Evolutionary conservation across 169 alveolate species (phyloP), one percentile per base, ranked within the genome.

Genomic region (Cryptosporidium meleagridis): DNA sequence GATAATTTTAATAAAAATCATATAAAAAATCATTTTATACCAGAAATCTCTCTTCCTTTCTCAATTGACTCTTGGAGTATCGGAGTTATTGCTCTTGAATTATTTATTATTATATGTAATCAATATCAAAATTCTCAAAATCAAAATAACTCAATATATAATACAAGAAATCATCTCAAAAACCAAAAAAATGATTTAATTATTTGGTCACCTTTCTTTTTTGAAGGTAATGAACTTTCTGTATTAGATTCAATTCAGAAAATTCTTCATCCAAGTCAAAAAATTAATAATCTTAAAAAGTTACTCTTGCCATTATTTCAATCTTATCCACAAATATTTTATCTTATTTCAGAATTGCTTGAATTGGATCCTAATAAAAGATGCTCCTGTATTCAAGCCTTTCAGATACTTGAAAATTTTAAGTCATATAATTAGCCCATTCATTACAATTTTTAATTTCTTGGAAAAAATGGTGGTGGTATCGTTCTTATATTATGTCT

Each of bases 391-490:
- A 31, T 31, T n/a, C 65, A 65, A 21, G 89, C 89, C 2, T 45
- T 62, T 45, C 65, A 45, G 23, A 48, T 70, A 23, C 67, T 70
- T 45, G 65, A 41, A 45, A 39, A 70, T 3, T 45, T 23, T 33
- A 37, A 37, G 44, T 37, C 48, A 41, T 5, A 7, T 41, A 41
- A 41, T 41, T 41, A 41, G 0, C 10, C 10, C 6, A 39, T 7
- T 39, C 14, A 39, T 0, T 39, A 31, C 10, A 39, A 39, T 39
- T 39, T 73, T 58, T 23, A 73, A 39, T 69, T 73, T 59, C 68
- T 73, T 73, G 86, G 86, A 37, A 73, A 73, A 73, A 73, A 73
- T 53, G 86, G 86, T 55, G 86, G 86, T 59, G 86, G 86, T 29
- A 73, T 23, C n/a, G 86, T 73, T 59, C 58, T 73, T 55, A 73